Conservation (phyloP, 371 early-diverging fungal species). For the Chytridium lagenaria region DNA sequence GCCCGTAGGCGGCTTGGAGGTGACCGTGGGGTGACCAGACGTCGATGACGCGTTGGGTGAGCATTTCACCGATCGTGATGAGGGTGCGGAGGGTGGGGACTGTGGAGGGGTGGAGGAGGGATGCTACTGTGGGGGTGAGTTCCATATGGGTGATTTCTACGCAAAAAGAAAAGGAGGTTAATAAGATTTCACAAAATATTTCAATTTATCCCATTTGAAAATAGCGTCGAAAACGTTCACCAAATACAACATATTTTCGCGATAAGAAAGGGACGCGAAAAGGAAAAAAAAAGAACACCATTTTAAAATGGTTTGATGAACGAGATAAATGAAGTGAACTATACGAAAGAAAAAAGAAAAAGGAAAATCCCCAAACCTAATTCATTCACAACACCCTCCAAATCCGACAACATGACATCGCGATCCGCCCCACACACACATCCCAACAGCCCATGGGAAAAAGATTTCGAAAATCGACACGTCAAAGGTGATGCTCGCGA, state of each 20-base stretch:
- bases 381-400: slow-evolving; percentile 11
- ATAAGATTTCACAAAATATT: background rate
- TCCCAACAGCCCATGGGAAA: slow-evolving; percentile 20
- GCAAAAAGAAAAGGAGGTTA: background rate
- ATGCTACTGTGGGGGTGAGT: slow-evolving; percentile 28
- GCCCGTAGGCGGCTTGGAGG: slow-evolving; percentile 30
- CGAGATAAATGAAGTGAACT: too few relatives aligned
- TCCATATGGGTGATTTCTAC: slow-evolving; percentile 15
- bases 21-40: slow-evolving; percentile 19
- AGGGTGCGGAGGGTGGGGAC: slow-evolving; percentile 16
- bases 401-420: slow-evolving; percentile 17
- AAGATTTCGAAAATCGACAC: slow-evolving; percentile 37
- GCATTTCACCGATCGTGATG: slow-evolving; percentile 28
- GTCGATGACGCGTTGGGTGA: slow-evolving; percentile 32
- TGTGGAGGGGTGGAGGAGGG: slow-evolving; percentile 11
- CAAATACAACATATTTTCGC: too few relatives aligned
- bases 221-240: too few relatives aligned
- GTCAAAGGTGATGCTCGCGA: slow-evolving; percentile 36
- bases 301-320: too few relatives aligned
- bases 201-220: too few relatives aligned
- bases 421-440: slow-evolving; percentile 5
- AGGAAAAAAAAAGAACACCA: too few relatives aligned
- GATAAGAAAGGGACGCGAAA: too few relatives aligned
- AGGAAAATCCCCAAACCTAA: too few relatives aligned
- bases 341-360: too few relatives aligned